These are phyloP conservation scores for Asterella californica DNA, from an alignment of 225 moss, liverwort and hornwort species.

Conservation along the genomic window DNA sequence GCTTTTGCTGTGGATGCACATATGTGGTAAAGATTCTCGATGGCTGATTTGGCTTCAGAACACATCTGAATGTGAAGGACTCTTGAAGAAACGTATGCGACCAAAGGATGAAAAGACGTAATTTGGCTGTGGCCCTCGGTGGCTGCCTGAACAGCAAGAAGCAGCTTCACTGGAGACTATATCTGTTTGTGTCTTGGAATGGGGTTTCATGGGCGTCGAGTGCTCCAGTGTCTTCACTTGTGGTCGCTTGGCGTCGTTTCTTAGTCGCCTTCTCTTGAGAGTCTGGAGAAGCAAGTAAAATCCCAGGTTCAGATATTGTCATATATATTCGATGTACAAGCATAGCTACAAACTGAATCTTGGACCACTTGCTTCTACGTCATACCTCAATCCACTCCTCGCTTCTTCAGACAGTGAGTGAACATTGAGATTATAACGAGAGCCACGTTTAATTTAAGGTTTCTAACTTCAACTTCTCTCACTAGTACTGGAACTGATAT, in stretches of 20 bases:
- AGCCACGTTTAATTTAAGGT: neutral
- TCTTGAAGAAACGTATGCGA: too few species aligned
- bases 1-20: too few species aligned
- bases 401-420: neutral
- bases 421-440: neutral
- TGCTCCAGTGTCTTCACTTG: neutral
- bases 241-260: neutral
- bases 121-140: too few species aligned
- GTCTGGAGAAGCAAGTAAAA: neutral
- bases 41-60: too few species aligned
- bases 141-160: too few species aligned
- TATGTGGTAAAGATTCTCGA: too few species aligned
- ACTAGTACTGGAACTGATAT: neutral
- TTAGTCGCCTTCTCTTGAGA: neutral
- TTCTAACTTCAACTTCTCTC: neutral
- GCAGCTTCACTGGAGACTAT: neutral
- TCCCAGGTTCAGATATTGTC: neutral
- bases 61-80: too few species aligned
- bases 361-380: neutral
- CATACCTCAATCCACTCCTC: neutral
- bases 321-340: neutral
- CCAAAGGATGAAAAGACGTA: too few species aligned
- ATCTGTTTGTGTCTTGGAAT: neutral
- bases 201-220: neutral
- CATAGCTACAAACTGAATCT: neutral